Percentiles rank a stretch among this genome's conserved stretches.
Conservation (phyloP, 176 grass and related monocot genomes). For the Oryza officinalis region DNA sequence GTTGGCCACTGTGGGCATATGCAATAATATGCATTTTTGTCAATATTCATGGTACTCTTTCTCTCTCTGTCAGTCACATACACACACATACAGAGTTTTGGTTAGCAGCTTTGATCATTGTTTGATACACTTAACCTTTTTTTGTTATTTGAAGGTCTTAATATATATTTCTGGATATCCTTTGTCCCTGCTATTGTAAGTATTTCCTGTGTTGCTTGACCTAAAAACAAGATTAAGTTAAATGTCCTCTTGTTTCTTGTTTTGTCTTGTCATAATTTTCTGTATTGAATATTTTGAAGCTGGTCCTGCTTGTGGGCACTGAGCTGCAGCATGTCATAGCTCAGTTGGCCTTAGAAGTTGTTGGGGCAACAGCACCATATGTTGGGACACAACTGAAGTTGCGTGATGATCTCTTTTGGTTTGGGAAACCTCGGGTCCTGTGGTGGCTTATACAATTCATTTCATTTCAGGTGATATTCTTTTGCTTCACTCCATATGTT, state of each 20-base stretch:
- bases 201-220: constrained; percentile 8
- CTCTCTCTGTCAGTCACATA: background rate
- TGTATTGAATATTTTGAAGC: constrained; percentile 33
- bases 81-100: background rate
- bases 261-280: constrained; percentile 18
- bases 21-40: constrained; percentile 86
- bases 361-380: constrained; percentile 65
- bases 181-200: constrained; percentile 85
- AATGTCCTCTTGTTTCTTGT: background rate
- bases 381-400: constrained; percentile 85
- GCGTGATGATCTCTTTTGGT: constrained; percentile 95
- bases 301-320: constrained; percentile 84
- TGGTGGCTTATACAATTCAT: constrained; percentile 99
- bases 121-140: background rate
- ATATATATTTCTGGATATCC: constrained; percentile 99
- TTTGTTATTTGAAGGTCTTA: constrained; percentile 69
- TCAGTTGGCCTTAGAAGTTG: constrained; percentile 80
- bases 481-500: constrained; percentile 16
- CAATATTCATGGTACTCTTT: constrained; percentile 72
- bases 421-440: constrained; percentile 85
- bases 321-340: constrained; percentile 85
- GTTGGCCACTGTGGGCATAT: constrained; percentile 94
- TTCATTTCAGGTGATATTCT: constrained; percentile 82
- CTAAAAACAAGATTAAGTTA: background rate
- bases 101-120: background rate